Evolutionary conservation across 2,329 filamentous ascomycete species (phyloP), one percentile per base, ranked within the genome.

Genomic region (Diaporthe vaccinii): DNA sequence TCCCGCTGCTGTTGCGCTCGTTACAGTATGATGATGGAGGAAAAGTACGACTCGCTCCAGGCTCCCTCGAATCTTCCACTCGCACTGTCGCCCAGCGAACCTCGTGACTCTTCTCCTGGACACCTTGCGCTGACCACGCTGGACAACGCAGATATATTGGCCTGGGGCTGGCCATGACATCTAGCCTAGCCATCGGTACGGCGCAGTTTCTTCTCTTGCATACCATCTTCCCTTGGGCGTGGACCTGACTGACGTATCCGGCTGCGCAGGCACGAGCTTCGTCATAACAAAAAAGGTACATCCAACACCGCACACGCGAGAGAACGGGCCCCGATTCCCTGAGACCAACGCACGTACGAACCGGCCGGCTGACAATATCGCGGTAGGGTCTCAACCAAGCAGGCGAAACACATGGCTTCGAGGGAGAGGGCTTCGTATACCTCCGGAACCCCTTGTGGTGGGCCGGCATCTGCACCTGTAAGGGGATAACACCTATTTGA

Each of bases 211-310:
- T 73, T 69, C 20, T 65, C 58, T 36, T 17, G 34, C 57, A 59
- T 72, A 58, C 20, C 17, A 3, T 25, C 20, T 53, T 25, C 25
- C 34, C 44, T 55, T 8, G 39, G 25, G 15, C 31, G 51, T 31
- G 39, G n/a, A 39, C 62, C 53, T 82, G 70, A 82, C 78, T 78
- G 74, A 76, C 75, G 15, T 70, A 4, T 72, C 65, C 59, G 55
- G 53, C 75, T 57, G 75, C 59, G 58, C 80, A 97, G 95, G 95
- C 82, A 95, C 95, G 70, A 98, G 96, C 90, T 99, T 99, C 85
- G 96, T 99, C 79, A 98, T 99, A 81, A 99, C 97, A 65, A 99
- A 99, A 87, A 98, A 98, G 91, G 94, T 97, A 87, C 84, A 86
- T 72, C 61, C 59, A 68, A 49, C 31, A 28, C 41, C n/a, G 41